These are phyloP conservation scores for Tuber melanosporum DNA, from an alignment of 495 filamentous ascomycete species.

Conservation along the genomic window DNA sequence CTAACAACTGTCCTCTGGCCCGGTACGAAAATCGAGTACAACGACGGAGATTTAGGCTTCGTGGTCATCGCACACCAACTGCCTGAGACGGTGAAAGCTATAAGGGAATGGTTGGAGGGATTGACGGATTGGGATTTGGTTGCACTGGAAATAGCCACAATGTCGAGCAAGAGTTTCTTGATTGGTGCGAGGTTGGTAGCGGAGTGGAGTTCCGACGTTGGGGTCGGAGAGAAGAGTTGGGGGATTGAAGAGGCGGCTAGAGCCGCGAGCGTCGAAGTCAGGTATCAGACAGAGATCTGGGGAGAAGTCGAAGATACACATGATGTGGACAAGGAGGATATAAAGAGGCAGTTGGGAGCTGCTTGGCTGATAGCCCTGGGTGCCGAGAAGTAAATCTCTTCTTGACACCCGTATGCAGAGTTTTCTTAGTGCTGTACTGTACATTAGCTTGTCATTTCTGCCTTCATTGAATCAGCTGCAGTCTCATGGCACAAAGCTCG, in stretches of 20 bases:
- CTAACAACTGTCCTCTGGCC: slow-evolving; percentile 76
- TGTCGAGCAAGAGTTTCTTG: slow-evolving; percentile 80
- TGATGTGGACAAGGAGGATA: slow-evolving; percentile 90
- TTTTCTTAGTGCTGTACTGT: neutral
- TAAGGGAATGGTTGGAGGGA: slow-evolving; percentile 69
- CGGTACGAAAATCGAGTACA: slow-evolving; percentile 66
- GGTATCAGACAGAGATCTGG: slow-evolving; percentile 86
- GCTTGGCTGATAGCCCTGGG: slow-evolving; percentile 27
- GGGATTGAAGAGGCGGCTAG: slow-evolving; percentile 66
- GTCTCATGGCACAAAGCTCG: neutral
- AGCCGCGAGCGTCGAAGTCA: slow-evolving; percentile 74
- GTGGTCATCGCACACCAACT: slow-evolving; percentile 54
- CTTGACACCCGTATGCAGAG: neutral
- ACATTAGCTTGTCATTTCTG: neutral
- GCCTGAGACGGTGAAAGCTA: slow-evolving; percentile 62
- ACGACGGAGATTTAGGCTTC: slow-evolving; percentile 66
- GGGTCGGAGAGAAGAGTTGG: slow-evolving; percentile 43
- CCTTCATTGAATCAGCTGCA: neutral
- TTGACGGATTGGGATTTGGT: slow-evolving; percentile 72
- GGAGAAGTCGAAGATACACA: slow-evolving; percentile 98
- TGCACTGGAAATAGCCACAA: slow-evolving; percentile 70
- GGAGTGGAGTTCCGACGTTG: slow-evolving; percentile 79
- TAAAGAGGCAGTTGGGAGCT: slow-evolving; percentile 72
- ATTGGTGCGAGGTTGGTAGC: slow-evolving; percentile 67
- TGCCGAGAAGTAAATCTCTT: neutral